phyloP scores from a whole-genome alignment of 257 asterid genomes.

The Primulina tabacum region DNA sequence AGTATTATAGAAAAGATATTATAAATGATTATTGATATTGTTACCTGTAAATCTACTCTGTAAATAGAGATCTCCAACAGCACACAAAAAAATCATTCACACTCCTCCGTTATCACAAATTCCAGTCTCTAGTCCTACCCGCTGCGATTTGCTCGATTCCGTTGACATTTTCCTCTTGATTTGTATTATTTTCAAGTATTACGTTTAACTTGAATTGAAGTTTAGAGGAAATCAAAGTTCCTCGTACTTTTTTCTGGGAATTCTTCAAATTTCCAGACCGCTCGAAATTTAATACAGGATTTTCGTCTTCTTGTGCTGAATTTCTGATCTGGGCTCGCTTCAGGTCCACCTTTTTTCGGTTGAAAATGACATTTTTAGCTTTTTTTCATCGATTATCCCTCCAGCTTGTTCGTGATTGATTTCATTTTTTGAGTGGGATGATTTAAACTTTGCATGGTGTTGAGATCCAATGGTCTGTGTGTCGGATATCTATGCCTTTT shows the following conservation, averaged over 20 bases:
- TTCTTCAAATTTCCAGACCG: conserved; percentile 13
- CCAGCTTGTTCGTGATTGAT: background rate
- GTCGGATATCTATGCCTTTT: conserved; percentile 11
- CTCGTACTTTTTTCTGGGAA: conserved; percentile 7
- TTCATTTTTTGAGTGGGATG: conserved; percentile 1
- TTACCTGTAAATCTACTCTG: too few species aligned
- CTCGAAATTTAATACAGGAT: conserved; percentile 3
- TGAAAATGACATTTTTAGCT: conserved; percentile 7
- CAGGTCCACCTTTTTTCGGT: conserved; percentile 19
- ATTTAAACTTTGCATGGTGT: conserved; percentile 9
- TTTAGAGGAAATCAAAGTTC: conserved; percentile 15
- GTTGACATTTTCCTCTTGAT: background rate
- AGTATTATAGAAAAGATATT: too few species aligned
- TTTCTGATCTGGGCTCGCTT: conserved; percentile 25
- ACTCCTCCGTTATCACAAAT: too few species aligned
- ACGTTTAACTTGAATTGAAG: conserved; percentile 9
- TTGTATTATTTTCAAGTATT: too few species aligned
- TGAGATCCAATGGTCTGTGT: conserved; percentile 23
- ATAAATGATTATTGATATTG: too few species aligned
- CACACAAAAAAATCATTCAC: too few species aligned
- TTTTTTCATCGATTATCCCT: background rate
- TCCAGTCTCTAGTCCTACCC: background rate
- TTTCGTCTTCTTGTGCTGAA: conserved; percentile 15
- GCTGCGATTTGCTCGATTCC: background rate
- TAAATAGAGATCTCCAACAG: too few species aligned